Conservation (phyloP, 768 basidiomycete genomes). For the Leccinum disarticulatum region DNA sequence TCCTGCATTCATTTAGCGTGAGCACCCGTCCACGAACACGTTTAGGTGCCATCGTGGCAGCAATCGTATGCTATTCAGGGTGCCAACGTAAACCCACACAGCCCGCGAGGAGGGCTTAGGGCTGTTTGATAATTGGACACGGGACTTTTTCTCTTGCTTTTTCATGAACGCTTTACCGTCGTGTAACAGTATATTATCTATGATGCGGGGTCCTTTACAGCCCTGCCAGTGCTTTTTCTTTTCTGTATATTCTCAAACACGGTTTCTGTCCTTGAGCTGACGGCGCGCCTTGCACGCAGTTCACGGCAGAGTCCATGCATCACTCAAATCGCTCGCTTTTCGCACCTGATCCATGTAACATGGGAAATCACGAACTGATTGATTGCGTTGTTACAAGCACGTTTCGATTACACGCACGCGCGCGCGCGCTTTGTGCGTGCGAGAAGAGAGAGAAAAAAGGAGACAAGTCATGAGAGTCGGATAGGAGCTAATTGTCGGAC, state of each 20-base stretch:
- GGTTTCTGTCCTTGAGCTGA: constrained; percentile 10
- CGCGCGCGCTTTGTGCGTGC: neutral
- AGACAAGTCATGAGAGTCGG: constrained; percentile 5
- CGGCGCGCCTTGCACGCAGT: constrained; percentile 17
- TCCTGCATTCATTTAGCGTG: constrained; percentile 22
- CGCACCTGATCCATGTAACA: constrained; percentile 21
- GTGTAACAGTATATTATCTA: constrained; percentile 12
- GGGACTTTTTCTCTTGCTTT: neutral
- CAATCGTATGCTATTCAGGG: constrained; percentile 24
- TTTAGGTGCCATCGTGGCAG: constrained; percentile 23
- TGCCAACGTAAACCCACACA: constrained; percentile 32
- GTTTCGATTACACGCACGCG: constrained; percentile 19
- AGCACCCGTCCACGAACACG: constrained; percentile 20
- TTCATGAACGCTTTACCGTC: constrained; percentile 16
- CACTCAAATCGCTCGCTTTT: constrained; percentile 3
- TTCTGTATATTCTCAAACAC: constrained; percentile 7
- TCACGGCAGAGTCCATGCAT: constrained; percentile 17
- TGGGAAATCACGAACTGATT: constrained; percentile 22
- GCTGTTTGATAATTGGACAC: constrained; percentile 23
- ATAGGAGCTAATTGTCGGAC: constrained; percentile 23
- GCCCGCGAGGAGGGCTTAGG: constrained; percentile 23
- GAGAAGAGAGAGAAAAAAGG: no score
- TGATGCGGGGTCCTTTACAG: constrained; percentile 9
- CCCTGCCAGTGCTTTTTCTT: neutral
- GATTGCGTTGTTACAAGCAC: constrained; percentile 15